These are phyloP conservation scores for Syzygium grande DNA, from an alignment of 345 rosid species.

Conservation along the genomic window DNA sequence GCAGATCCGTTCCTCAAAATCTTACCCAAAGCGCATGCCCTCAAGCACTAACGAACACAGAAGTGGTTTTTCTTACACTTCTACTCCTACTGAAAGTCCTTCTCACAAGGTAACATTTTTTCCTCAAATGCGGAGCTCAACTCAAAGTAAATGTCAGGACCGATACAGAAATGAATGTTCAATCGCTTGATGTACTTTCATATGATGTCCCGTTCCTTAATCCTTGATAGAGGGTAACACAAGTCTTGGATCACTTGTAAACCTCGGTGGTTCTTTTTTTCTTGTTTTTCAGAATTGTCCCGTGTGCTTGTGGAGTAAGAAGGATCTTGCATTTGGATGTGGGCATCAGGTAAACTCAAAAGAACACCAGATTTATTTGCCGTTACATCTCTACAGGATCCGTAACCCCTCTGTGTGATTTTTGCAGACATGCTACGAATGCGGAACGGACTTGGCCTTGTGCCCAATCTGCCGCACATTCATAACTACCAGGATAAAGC, in stretches of 20 bases:
- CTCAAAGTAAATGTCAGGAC: neutral
- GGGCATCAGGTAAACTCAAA: slow-evolving; percentile 26
- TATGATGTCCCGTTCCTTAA: neutral
- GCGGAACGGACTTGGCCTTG: slow-evolving; percentile 16
- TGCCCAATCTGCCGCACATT: slow-evolving; percentile 25
- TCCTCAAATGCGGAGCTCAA: neutral
- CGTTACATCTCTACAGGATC: neutral
- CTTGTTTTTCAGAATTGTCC: slow-evolving; percentile 14
- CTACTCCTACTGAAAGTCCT: neutral
- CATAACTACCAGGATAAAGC: slow-evolving; percentile 17
- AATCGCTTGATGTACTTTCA: neutral
- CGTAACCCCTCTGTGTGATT: neutral
- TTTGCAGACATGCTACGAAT: slow-evolving; percentile 30
- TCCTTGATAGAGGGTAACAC: neutral
- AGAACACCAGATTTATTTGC: neutral
- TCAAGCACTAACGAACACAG: slow-evolving; percentile 1
- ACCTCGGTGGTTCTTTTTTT: neutral
- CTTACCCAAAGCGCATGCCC: neutral
- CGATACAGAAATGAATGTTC: neutral
- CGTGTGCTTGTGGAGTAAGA: slow-evolving; percentile 14
- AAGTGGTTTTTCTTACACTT: neutral
- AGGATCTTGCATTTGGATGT: slow-evolving; percentile 34
- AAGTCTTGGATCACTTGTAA: neutral
- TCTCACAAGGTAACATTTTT: neutral
- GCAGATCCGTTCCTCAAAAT: neutral